These are phyloP conservation scores for Neobulgaria alba DNA, from an alignment of 2,329 filamentous ascomycete species.

Conservation along the genomic window DNA sequence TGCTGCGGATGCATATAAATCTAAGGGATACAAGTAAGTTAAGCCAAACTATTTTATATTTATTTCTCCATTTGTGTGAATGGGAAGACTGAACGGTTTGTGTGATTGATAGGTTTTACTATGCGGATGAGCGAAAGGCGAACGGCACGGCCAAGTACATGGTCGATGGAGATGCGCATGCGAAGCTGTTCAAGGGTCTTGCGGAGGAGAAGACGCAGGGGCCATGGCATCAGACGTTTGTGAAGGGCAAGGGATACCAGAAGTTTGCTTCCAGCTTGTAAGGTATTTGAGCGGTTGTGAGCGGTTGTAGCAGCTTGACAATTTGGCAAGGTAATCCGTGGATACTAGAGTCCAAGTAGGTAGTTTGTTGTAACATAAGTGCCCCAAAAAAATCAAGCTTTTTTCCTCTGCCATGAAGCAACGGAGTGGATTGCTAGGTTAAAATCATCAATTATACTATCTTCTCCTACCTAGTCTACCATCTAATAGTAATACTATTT, in stretches of 20 bases:
- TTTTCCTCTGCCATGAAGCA: neutral
- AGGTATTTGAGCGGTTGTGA: neutral
- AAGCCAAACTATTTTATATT: neutral
- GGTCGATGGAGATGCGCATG: slow-evolving; percentile 36
- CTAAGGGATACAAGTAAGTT: slow-evolving; percentile 30
- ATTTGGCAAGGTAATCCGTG: neutral
- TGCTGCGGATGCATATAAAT: slow-evolving; percentile 31
- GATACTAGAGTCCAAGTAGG: neutral
- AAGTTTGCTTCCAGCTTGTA: slow-evolving; percentile 20
- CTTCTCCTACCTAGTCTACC: too few relatives aligned
- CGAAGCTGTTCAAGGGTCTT: slow-evolving; percentile 32
- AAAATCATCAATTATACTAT: too few relatives aligned
- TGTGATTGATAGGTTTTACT: slow-evolving; percentile 37
- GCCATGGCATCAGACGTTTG: slow-evolving; percentile 39
- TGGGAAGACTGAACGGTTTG: neutral
- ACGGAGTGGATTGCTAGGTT: neutral
- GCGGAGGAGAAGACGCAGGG: slow-evolving; percentile 33
- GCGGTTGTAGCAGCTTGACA: neutral
- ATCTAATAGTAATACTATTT: too few relatives aligned
- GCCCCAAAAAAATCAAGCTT: neutral
- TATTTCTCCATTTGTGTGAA: neutral
- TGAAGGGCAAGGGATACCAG: slow-evolving; percentile 34
- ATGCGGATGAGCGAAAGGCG: slow-evolving; percentile 39
- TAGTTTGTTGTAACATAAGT: neutral
- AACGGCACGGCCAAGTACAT: slow-evolving; percentile 30